Conservation (phyloP, 1,284 basidiomycete species). For the Cryptococcus depauperatus region DNA sequence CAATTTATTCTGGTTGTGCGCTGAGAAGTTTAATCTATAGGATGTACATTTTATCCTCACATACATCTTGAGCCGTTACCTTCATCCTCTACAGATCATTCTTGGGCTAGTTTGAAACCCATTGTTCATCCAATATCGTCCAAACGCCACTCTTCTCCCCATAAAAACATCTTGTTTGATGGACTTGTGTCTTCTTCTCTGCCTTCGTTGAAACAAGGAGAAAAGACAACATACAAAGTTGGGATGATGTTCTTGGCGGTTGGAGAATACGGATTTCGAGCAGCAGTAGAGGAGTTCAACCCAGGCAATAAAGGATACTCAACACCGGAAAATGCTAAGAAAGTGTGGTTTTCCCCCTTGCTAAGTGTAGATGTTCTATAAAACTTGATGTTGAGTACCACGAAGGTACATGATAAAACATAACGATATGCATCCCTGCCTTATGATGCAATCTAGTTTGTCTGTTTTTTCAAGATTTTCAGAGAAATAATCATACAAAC, state of each 20-base stretch:
- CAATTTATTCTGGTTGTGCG: not conserved
- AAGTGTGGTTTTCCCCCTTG: conserved; percentile 26
- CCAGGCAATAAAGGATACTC: conserved; percentile 2
- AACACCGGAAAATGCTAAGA: conserved; percentile 4
- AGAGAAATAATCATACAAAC: too few species aligned
- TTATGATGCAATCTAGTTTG: too few species aligned
- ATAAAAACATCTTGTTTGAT: conserved; percentile 61
- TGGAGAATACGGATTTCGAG: conserved; percentile 62
- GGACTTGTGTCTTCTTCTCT: conserved; percentile 56
- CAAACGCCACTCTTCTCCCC: conserved; percentile 48
- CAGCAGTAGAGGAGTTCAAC: conserved; percentile 42
- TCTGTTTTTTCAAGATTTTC: too few species aligned
- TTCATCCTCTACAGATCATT: conserved; percentile 19
- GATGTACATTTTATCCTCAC: conserved; percentile 22
- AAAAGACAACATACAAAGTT: conserved; percentile 52
- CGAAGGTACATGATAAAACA: too few species aligned
- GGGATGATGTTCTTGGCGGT: conserved; percentile 65
- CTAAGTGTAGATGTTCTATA: conserved; percentile 14
- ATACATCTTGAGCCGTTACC: conserved; percentile 38
- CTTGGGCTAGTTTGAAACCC: conserved; percentile 15
- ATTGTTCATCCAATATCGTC: not conserved
- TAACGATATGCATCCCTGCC: too few species aligned
- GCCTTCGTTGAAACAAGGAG: conserved; percentile 52
- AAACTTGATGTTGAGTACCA: too few species aligned
- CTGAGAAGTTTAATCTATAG: conserved; percentile 4